Evolutionary conservation across 768 basidiomycete species (phyloP), one percentile per base, ranked within the genome.

Genomic region (Strobilomyces dryophilus): DNA sequence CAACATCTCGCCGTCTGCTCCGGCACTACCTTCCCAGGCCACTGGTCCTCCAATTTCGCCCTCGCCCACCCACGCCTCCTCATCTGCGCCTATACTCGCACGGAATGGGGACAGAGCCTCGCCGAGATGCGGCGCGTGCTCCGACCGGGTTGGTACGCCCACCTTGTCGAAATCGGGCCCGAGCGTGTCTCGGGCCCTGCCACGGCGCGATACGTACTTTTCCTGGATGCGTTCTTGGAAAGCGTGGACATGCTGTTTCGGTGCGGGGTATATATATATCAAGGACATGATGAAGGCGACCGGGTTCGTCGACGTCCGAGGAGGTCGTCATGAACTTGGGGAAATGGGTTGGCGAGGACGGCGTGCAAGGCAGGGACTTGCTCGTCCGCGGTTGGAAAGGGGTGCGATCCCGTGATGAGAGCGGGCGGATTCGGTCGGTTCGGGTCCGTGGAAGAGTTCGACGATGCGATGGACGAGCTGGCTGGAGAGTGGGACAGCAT

Each of bases 21-120:
- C 34, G 54, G 61, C n/a, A 65, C 62, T 9, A 20, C 52, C 17
- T 61, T 73, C 12, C 73, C 71, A n/a, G 26, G 27, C 39, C 0
- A 62, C 61, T 24, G 15, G 36, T 37, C 15, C 17, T 37, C 36
- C 36, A 37, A 17, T 3, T 15, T 14, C 15, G 6, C 36, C 6
- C 36, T 37, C 36, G 15, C 72, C 15, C 60, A 71, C 27, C 72
- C 73, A 27, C 62, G 71, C 0, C 59, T 73, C 18, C 57, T 73
- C 1, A 58, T 70, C 8, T 60, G 49, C 5, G 71, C 62, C 1
- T 66, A 74, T 27, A 60, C 61, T 0, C 51, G 45, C 11, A 55
- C 58, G 1, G 64, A 73, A 14, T 74, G 73, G 73, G 46, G 20
- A 5, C 32, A 49, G 0, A 59, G 42, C 7, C 50, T 71, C 36